A percentile compares a stretch with the other conserved stretches of the same genome.
Conservation (phyloP, 2,329 filamentous ascomycete species). For the Xylaria sp. region DNA sequence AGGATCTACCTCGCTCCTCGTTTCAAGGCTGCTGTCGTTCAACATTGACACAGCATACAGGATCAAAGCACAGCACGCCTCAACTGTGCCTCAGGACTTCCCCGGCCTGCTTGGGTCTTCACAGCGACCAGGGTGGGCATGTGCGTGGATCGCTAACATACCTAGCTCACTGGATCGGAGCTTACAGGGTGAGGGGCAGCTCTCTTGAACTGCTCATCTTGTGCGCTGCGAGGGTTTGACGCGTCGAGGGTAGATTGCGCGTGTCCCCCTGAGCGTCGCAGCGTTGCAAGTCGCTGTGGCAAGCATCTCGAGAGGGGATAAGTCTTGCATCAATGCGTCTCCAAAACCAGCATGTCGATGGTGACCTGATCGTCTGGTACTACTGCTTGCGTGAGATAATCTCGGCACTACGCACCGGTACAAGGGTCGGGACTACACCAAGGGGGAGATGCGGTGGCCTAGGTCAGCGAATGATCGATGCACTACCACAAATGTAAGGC, state of each 20-base stretch:
- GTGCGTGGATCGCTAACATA: neutral
- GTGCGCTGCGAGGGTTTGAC: no score
- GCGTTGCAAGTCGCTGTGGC: neutral
- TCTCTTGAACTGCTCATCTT: neutral
- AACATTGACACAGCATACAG: neutral
- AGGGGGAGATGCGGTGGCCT: neutral
- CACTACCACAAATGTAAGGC: neutral
- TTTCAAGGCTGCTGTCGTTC: neutral
- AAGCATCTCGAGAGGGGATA: neutral
- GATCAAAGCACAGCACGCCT: neutral
- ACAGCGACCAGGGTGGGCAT: neutral
- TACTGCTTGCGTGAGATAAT: neutral
- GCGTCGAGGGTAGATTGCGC: neutral
- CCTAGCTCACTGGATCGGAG: neutral
- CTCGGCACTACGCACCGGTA: conserved; percentile 1
- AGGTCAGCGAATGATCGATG: neutral
- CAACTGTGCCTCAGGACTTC: neutral
- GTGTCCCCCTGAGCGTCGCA: neutral
- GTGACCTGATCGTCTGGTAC: neutral
- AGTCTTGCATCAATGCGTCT: neutral
- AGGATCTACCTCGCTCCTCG: neutral
- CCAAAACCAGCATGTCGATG: neutral
- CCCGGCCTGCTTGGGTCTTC: neutral
- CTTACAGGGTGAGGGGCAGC: neutral
- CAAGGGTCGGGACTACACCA: neutral